Evolutionary conservation across 1,139 yeast species (phyloP), one percentile per base, ranked within the genome.

Genomic region (Komagataea norvegica): DNA sequence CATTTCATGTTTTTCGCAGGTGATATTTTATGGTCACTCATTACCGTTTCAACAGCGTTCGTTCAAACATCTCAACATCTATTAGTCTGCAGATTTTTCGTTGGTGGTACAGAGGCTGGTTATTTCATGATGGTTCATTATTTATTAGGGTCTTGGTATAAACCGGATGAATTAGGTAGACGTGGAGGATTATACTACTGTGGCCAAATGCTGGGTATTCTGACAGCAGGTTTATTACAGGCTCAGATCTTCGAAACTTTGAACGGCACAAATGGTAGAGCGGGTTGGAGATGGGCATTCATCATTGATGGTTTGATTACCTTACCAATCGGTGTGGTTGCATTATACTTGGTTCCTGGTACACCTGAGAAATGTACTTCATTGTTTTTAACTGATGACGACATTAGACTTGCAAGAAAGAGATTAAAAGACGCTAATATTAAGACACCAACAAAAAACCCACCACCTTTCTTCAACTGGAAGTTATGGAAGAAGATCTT

Each of bases 201-300:
- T 37, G 83, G 83, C 25, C 79, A 77, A 50, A 71, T 68, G 56
- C 59, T 79, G 17, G 88, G 88, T 9, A 61, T 72, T 19, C 58
- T 79, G 52, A 74, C 84, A 5, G 70, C 83, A 6, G 85, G 87
- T 30, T 68, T 78, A 36, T 60, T 81, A 24, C 80, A 81, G 36
- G 74, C 81, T n/a, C 74, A 79, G 7, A 72, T 79, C 33, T 74
- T 64, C 50, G 59, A 71, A 34, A 50, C 58, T 19, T 52, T 77
- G 49, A 62, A 68, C 40, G 76, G 74, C 8, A 49, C 48, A 3
- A 52, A 52, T 25, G 80, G 81, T 2, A 59, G 73, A 34, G 68
- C 60, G 15, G 73, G 80, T 5, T 78, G 84, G 84, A 69, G 77
- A 56, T 77, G 84, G 84, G 65, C 77, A 42, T 77, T 77, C 47